Evolutionary conservation across 2,329 filamentous ascomycete genomes (phyloP).

Genomic region (Aspergillus sp.): DNA sequence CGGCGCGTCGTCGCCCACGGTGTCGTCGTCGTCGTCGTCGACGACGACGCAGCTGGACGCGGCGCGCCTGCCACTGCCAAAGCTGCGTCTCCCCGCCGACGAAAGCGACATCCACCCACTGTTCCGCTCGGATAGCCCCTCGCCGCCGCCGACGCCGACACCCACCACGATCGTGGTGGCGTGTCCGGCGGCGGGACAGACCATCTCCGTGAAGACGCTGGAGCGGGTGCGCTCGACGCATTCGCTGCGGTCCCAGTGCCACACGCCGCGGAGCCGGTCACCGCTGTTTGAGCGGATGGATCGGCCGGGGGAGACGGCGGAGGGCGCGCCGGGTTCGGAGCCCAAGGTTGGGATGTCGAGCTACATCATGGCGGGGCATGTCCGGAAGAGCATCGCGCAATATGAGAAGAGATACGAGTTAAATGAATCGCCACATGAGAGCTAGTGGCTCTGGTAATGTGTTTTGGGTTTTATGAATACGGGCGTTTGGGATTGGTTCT

Average conservation of each 20-base stretch:
- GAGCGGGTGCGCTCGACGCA: constrained; percentile 35
- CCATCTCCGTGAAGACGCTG: constrained; percentile 42
- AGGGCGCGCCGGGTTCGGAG: constrained; percentile 5
- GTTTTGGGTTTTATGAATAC: not conserved
- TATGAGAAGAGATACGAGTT: constrained; percentile 27
- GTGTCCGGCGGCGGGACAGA: constrained; percentile 53
- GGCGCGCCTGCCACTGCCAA: constrained; percentile 13
- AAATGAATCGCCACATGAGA: constrained; percentile 28
- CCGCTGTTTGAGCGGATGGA: constrained; percentile 17
- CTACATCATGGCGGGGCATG: constrained; percentile 20
- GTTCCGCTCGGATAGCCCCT: constrained; percentile 54
- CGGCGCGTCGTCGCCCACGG: constrained; percentile 17
- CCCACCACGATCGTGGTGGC: constrained; percentile 56
- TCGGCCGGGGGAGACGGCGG: constrained; percentile 5
- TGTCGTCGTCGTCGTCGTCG: constrained; percentile 19
- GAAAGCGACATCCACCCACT: constrained; percentile 58
- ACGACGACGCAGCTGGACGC: constrained; percentile 11
- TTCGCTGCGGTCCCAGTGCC: constrained; percentile 27
- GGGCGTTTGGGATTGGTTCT: not conserved
- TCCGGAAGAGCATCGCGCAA: constrained; percentile 19
- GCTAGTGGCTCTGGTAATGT: constrained; percentile 8
- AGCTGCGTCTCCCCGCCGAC: constrained; percentile 28
- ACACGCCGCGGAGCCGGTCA: constrained; percentile 17
- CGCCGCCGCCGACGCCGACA: constrained; percentile 50
- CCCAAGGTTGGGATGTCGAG: constrained; percentile 2